Evolutionary conservation across 805 yeast species (phyloP).

Genomic region (Hanseniaspora jakobsenii): DNA sequence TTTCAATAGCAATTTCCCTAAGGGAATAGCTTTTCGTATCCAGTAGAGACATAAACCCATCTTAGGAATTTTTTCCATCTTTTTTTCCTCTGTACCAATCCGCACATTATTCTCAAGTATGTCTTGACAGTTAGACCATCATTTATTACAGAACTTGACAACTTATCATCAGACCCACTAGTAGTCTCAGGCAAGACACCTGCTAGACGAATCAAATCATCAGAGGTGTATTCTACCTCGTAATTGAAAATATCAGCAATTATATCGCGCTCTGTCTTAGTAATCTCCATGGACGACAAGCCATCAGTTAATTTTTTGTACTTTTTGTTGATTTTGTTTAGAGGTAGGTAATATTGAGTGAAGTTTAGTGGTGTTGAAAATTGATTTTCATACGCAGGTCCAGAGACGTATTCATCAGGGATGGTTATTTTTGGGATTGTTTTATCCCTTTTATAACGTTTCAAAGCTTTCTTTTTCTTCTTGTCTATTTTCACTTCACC

Average conservation of each 20-base stretch:
- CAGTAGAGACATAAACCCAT: slow-evolving; percentile 53
- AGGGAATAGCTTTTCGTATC: too few species aligned
- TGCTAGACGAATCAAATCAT: slow-evolving; percentile 28
- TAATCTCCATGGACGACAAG: too few species aligned
- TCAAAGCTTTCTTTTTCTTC: slow-evolving; percentile 18
- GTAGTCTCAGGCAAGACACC: too few species aligned
- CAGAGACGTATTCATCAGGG: slow-evolving; percentile 44
- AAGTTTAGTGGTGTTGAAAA: slow-evolving; percentile 60
- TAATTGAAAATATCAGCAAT: slow-evolving; percentile 43
- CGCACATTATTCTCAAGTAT: slow-evolving; percentile 48
- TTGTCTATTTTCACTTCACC: neutral
- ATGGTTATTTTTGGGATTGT: slow-evolving; percentile 50
- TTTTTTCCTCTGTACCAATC: slow-evolving; percentile 38
- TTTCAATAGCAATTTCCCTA: too few species aligned
- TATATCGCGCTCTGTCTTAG: too few species aligned
- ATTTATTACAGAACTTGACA: too few species aligned
- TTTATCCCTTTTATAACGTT: slow-evolving; percentile 35
- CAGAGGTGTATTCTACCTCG: slow-evolving; percentile 59
- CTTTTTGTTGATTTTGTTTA: slow-evolving; percentile 36
- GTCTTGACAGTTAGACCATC: slow-evolving; percentile 46
- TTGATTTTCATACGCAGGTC: slow-evolving; percentile 69
- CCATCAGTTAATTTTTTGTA: slow-evolving; percentile 37
- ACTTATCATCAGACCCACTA: too few species aligned
- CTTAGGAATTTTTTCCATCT: slow-evolving; percentile 48
- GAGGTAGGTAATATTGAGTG: slow-evolving; percentile 63